Conservation (phyloP, 495 filamentous ascomycete species). For the Hypoxylon fuscum region DNA sequence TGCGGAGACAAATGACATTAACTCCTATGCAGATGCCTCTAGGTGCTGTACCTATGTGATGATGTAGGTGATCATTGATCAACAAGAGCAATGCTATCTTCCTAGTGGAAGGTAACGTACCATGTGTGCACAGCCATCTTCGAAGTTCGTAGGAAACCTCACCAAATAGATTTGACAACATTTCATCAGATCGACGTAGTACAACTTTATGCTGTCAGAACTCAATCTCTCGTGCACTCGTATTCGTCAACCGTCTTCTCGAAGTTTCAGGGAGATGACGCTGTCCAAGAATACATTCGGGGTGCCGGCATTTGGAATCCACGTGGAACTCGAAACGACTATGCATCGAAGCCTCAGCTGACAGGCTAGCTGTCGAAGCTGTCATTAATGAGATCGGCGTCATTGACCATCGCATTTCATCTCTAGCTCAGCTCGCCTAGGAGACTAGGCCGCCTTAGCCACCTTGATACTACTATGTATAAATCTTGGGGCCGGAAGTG, state of each 20-base stretch:
- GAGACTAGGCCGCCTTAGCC: neutral
- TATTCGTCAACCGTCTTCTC: neutral
- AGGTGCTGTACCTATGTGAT: neutral
- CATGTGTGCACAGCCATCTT: neutral
- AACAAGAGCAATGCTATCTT: neutral
- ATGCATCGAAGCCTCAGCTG: neutral
- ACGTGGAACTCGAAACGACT: neutral
- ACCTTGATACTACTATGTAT: neutral
- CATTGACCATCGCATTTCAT: neutral
- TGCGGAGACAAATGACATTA: too few species aligned
- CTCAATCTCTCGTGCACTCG: neutral
- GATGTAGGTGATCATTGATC: neutral
- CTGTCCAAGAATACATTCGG: neutral
- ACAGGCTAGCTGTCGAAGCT: too few species aligned
- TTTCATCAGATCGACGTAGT: too few species aligned
- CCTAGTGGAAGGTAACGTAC: neutral
- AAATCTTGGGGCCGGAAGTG: slow-evolving; percentile 10
- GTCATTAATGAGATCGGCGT: slow-evolving; percentile 3
- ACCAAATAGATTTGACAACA: too few species aligned
- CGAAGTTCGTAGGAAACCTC: too few species aligned
- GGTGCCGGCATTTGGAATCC: neutral
- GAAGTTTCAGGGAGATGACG: neutral
- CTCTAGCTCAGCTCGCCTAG: neutral
- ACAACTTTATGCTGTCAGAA: neutral
- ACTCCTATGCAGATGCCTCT: too few species aligned